Conservation (phyloP, 2,329 filamentous ascomycete genomes). For the Zasmidium cellare region DNA sequence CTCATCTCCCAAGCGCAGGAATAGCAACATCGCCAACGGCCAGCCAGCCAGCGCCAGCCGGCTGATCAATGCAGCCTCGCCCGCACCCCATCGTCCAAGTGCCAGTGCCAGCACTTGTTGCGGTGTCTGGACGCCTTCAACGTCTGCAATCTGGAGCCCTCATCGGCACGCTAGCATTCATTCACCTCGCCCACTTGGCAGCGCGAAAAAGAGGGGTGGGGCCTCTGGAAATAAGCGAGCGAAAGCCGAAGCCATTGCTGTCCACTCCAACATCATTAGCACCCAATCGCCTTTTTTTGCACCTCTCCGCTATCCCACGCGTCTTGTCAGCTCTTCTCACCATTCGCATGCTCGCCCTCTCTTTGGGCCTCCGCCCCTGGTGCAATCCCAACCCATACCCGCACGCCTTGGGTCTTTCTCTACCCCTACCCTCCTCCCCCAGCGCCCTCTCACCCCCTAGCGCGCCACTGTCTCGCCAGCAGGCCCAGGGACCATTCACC, state of each 20-base stretch:
- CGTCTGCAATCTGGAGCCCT: conserved; percentile 6
- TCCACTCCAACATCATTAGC: background rate
- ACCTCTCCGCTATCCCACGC: background rate
- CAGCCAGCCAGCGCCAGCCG: conserved; percentile 1
- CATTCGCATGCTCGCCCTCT: background rate
- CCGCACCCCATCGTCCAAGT: background rate
- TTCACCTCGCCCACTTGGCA: background rate
- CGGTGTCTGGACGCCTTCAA: background rate
- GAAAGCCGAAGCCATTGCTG: conserved; percentile 12
- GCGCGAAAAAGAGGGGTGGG: background rate
- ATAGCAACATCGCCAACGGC: conserved; percentile 7
- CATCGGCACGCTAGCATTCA: conserved; percentile 5
- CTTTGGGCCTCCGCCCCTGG: background rate
- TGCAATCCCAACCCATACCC: background rate
- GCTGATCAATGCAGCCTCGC: background rate
- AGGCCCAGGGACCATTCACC: conserved; percentile 7
- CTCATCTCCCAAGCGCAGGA: background rate
- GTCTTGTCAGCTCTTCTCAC: background rate
- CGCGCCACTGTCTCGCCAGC: conserved; percentile 16
- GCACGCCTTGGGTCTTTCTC: background rate
- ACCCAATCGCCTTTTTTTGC: background rate
- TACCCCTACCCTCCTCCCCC: background rate
- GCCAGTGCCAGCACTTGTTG: background rate
- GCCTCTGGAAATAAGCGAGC: conserved; percentile 9
- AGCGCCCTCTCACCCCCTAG: conserved; percentile 4